Percentiles rank a stretch among this genome's conserved stretches.
phyloP scores from a whole-genome alignment of 2,329 filamentous ascomycete genomes.

The Hymenoscyphus linearis region DNA sequence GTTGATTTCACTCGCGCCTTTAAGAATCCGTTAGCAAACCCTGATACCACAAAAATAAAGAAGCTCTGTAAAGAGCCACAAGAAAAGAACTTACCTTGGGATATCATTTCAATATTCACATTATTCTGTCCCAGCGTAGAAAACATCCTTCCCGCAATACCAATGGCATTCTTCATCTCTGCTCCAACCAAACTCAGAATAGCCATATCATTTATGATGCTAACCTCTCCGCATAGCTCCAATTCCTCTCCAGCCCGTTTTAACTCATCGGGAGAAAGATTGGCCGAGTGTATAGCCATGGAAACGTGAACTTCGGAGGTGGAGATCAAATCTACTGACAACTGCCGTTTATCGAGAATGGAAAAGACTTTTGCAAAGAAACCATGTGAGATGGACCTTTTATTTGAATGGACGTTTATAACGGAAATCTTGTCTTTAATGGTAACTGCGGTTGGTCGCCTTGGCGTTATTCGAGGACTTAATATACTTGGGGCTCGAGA shows the following conservation, averaged over 20 bases:
- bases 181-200: slow-evolving; percentile 92
- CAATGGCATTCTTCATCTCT: slow-evolving; percentile 97
- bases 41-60: not conserved
- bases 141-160: slow-evolving; percentile 92
- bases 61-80: too few species aligned
- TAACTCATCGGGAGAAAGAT: slow-evolving; percentile 56
- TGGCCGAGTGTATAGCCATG: slow-evolving; percentile 87
- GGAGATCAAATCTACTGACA: slow-evolving; percentile 94
- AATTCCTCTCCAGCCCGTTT: slow-evolving; percentile 67
- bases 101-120: slow-evolving; percentile 99
- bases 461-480: slow-evolving; percentile 51
- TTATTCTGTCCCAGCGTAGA: slow-evolving; percentile 87
- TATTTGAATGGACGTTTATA: slow-evolving; percentile 97
- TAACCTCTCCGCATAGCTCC: slow-evolving; percentile 78
- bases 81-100: slow-evolving; percentile 63
- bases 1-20: slow-evolving; percentile 97
- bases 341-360: slow-evolving; percentile 77
- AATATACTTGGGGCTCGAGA: slow-evolving; percentile 43
- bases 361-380: slow-evolving; percentile 94
- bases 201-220: slow-evolving; percentile 85
- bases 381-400: slow-evolving; percentile 89
- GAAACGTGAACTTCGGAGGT: slow-evolving; percentile 96
- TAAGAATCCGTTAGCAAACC: not conserved
- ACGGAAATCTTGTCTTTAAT: slow-evolving; percentile 97
- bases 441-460: slow-evolving; percentile 82